Conservation (phyloP, 2,329 filamentous ascomycete species). For the Paraphaeosphaeria minitans region DNA sequence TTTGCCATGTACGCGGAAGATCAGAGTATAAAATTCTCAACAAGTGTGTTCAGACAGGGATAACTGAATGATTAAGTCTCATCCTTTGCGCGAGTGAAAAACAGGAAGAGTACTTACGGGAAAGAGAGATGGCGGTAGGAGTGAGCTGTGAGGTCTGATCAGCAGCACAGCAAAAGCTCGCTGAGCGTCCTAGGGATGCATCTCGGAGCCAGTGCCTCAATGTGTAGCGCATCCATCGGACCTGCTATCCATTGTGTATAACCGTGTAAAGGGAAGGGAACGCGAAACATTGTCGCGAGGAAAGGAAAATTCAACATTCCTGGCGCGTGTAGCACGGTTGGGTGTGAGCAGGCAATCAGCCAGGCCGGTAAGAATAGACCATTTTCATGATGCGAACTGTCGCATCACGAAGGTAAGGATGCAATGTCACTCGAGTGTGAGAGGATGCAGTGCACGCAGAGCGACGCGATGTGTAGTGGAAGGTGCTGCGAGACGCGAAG, state of each 20-base stretch:
- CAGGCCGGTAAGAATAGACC: not conserved
- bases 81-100: slow-evolving; percentile 59
- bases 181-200: no score
- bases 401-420: no score
- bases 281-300: not conserved
- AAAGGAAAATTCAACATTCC: not conserved
- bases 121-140: slow-evolving; percentile 73
- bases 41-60: slow-evolving; percentile 92
- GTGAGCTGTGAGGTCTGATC: not conserved
- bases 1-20: slow-evolving; percentile 61
- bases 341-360: not conserved
- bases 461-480: not conserved
- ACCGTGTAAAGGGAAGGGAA: not conserved
- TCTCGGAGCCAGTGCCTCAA: not conserved
- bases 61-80: slow-evolving; percentile 68
- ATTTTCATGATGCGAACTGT: not conserved
- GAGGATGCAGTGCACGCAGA: not conserved
- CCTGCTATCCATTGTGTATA: not conserved
- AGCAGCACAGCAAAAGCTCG: not conserved
- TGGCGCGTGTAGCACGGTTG: not conserved
- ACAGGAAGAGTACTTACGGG: slow-evolving; percentile 71
- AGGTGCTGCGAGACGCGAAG: not conserved
- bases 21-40: slow-evolving; percentile 80
- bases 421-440: not conserved
- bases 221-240: not conserved